A percentile compares a stretch with the other conserved stretches of the same genome.
phyloP scores from a whole-genome alignment of 2,329 filamentous ascomycete genomes.

The Juglanconis oblonga region DNA sequence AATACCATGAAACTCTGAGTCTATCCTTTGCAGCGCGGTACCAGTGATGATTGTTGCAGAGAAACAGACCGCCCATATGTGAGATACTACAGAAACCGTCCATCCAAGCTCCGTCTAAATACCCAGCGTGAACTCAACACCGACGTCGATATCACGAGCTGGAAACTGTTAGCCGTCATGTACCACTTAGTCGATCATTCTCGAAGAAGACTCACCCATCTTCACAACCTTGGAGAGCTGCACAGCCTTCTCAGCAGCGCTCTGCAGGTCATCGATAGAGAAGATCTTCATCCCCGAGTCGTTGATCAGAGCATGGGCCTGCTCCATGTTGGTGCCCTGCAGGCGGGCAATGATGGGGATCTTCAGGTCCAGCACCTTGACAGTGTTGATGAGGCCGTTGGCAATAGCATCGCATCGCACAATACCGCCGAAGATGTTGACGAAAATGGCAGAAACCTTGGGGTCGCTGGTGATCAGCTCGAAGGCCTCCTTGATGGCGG shows the following conservation, averaged over 20 bases:
- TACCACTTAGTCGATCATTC: background rate
- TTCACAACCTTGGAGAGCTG: slow-evolving; percentile 99
- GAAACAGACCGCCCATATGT: slow-evolving; percentile 8
- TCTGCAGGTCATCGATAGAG: slow-evolving; percentile 97
- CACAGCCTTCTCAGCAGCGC: slow-evolving; percentile 93
- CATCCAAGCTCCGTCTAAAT: slow-evolving; percentile 58
- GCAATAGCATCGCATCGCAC: slow-evolving; percentile 97
- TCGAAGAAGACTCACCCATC: slow-evolving; percentile 65
- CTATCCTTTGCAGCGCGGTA: slow-evolving; percentile 6
- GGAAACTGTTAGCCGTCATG: slow-evolving; percentile 11
- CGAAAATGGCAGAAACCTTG: slow-evolving; percentile 98
- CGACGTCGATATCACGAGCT: slow-evolving; percentile 95
- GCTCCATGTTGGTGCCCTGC: slow-evolving; percentile 97
- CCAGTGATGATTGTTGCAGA: slow-evolving; percentile 12
- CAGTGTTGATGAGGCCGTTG: slow-evolving; percentile 91
- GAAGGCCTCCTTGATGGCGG: slow-evolving; percentile 96
- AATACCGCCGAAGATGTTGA: slow-evolving; percentile 99
- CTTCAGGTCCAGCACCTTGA: slow-evolving; percentile 90
- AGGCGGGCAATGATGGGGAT: slow-evolving; percentile 95
- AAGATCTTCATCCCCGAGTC: slow-evolving; percentile 99
- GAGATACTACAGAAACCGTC: slow-evolving; percentile 2
- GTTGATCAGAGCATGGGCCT: slow-evolving; percentile 89
- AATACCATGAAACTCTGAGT: background rate
- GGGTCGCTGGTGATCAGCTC: slow-evolving; percentile 98
- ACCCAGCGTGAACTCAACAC: slow-evolving; percentile 90